These are phyloP conservation scores for Fusarium pininemorale DNA, from an alignment of 2,329 filamentous ascomycete species.

Conservation along the genomic window DNA sequence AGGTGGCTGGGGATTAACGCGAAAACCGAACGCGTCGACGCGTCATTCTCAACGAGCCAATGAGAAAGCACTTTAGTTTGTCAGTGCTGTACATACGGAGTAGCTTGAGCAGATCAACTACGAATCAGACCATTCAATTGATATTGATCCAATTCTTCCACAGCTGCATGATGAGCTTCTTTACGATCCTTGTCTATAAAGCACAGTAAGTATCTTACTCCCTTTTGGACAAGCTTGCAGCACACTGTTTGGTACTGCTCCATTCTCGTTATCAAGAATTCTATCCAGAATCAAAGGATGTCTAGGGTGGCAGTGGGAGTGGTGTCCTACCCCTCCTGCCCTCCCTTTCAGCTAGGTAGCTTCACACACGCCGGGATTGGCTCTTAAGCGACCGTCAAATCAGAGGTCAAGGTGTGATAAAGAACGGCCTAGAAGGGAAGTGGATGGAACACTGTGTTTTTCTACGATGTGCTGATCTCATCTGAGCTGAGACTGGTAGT, in stretches of 20 bases:
- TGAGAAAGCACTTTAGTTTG: neutral
- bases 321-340: neutral
- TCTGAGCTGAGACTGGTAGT: neutral
- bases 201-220: neutral
- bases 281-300: slow-evolving; percentile 15
- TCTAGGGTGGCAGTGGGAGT: slow-evolving; percentile 27
- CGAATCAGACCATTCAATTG: slow-evolving; percentile 16
- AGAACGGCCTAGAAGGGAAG: slow-evolving; percentile 25
- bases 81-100: neutral
- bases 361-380: neutral
- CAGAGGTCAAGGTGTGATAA: neutral
- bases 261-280: slow-evolving; percentile 2
- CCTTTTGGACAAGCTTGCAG: neutral
- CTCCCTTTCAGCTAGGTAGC: neutral
- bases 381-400: slow-evolving; percentile 11
- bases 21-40: slow-evolving; percentile 25
- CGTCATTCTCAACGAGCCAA: slow-evolving; percentile 16
- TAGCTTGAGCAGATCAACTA: neutral
- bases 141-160: neutral
- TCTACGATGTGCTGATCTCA: slow-evolving; percentile 19
- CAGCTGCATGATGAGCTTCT: neutral
- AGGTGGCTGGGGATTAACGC: slow-evolving; percentile 12
- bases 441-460: slow-evolving; percentile 12
- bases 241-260: neutral
- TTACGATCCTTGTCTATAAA: neutral